Conservation (phyloP, 2,329 filamentous ascomycete species). For the Fusarium domesticum region DNA sequence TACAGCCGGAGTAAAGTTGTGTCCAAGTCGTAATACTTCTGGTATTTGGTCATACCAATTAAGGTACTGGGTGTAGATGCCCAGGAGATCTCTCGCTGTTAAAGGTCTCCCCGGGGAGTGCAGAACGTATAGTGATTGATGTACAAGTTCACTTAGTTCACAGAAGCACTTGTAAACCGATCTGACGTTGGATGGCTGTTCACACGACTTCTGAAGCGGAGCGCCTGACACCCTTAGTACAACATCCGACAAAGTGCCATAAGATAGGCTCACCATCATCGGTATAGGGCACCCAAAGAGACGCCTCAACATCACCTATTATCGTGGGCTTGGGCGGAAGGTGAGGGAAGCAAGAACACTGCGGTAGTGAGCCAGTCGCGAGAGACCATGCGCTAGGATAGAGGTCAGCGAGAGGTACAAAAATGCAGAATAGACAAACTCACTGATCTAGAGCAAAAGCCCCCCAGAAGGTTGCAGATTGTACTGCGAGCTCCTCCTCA, state of each 20-base stretch:
- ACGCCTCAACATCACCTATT: conserved; percentile 58
- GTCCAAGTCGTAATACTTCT: conserved; percentile 58
- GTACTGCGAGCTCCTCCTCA: conserved; percentile 56
- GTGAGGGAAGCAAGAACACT: conserved; percentile 56
- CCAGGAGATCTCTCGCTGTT: conserved; percentile 60
- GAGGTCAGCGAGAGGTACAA: conserved; percentile 18
- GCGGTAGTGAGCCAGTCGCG: conserved; percentile 60
- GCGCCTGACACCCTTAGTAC: conserved; percentile 39
- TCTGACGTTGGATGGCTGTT: conserved; percentile 65
- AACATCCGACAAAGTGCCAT: not conserved
- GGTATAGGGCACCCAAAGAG: conserved; percentile 57
- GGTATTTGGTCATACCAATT: conserved; percentile 70
- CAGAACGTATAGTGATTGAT: conserved; percentile 68
- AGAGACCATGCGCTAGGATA: conserved; percentile 59
- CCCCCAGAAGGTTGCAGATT: conserved; percentile 60
- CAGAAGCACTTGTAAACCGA: conserved; percentile 68
- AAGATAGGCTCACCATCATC: conserved; percentile 50
- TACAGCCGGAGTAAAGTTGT: conserved; percentile 70
- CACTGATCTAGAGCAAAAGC: conserved; percentile 63
- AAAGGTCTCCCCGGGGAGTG: conserved; percentile 66
- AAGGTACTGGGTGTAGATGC: conserved; percentile 65
- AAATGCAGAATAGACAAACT: conserved; percentile 29
- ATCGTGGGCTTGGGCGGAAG: conserved; percentile 59
- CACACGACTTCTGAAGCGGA: conserved; percentile 52
- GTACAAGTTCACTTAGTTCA: conserved; percentile 70